These are phyloP conservation scores for Tritrichomonas musculus DNA, from an alignment of 208 protist genomes.

Conservation along the genomic window DNA sequence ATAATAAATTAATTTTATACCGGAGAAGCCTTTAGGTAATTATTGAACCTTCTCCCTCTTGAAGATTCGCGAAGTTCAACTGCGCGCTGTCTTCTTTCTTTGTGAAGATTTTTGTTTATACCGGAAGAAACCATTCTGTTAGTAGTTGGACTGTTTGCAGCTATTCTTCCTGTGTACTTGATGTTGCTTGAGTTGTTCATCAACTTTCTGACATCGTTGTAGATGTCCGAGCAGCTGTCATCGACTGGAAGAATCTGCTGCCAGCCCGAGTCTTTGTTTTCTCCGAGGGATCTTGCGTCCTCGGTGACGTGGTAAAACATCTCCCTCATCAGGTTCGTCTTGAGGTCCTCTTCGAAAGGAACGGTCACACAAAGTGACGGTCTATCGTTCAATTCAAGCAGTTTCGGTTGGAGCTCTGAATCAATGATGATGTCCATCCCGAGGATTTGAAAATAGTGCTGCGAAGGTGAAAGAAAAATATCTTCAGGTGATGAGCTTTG, in stretches of 20 bases:
- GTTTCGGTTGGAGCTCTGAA: not conserved
- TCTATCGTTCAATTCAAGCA: constrained; percentile 16
- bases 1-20: not conserved
- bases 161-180: not conserved
- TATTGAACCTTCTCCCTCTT: not conserved
- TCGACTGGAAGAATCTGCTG: not conserved
- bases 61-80: not conserved
- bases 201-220: not conserved
- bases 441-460: not conserved
- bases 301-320: not conserved
- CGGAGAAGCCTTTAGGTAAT: not conserved
- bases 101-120: not conserved
- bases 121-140: not conserved
- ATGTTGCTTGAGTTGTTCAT: not conserved
- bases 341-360: not conserved
- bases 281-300: not conserved
- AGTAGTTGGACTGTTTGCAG: not conserved
- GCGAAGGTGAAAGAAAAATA: not conserved
- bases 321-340: not conserved
- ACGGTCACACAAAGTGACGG: not conserved
- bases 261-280: not conserved
- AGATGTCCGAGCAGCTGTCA: not conserved
- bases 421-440: not conserved
- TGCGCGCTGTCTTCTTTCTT: not conserved
- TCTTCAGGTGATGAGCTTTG: not conserved